Percentiles rank a stretch among this genome's conserved stretches.
Evolutionary conservation across 176 grass and related monocot species (phyloP).

Genomic region (Rhynchospora tenuis): DNA sequence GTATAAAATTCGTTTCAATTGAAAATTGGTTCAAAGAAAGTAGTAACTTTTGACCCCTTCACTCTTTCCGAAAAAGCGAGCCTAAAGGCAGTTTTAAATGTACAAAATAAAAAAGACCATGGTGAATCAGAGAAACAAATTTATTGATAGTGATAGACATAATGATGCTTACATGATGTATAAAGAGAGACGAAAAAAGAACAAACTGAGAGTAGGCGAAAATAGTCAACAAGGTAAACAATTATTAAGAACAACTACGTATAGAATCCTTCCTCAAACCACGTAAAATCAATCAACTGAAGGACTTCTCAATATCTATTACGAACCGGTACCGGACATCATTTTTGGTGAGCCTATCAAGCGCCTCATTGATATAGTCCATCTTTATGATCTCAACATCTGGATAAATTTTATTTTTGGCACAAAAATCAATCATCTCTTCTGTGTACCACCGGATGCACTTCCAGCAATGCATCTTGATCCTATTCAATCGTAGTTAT

Average conservation of each 20-base stretch:
- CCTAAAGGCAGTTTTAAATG: no score
- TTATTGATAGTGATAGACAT: background rate
- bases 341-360: constrained; percentile 45
- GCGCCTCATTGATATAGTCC: constrained; percentile 27
- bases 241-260: background rate
- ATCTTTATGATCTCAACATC: constrained; percentile 24
- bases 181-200: background rate
- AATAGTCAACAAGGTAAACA: background rate
- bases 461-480: constrained; percentile 25
- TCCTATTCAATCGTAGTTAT: background rate
- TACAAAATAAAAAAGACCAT: background rate
- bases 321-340: constrained; percentile 75
- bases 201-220: background rate
- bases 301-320: constrained; percentile 50
- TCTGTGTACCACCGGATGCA: constrained; percentile 17
- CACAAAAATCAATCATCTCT: constrained; percentile 22
- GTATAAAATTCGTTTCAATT: no score
- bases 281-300: constrained; percentile 25
- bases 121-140: background rate
- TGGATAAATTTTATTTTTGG: constrained; percentile 22
- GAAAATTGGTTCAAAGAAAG: no score
- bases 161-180: background rate
- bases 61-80: no score
- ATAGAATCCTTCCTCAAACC: background rate
- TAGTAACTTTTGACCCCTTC: no score